Conservation (phyloP, 257 asterid genomes). For the Lycium ferocissimum region DNA sequence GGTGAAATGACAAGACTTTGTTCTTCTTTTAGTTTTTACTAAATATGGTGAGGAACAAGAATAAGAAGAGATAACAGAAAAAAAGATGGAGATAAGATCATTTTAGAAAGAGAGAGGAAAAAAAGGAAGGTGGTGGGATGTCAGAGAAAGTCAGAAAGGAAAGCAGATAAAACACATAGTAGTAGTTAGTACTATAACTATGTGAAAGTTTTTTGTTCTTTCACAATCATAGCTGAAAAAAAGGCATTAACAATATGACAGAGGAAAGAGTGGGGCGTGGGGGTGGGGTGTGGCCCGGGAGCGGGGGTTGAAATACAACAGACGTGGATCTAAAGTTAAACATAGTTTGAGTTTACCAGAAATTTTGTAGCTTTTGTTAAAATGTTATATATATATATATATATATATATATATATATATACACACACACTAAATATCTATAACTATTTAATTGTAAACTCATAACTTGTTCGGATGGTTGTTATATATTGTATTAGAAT, state of each 20-base stretch:
- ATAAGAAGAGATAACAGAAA: conserved; percentile 32
- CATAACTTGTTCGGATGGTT: too few relatives aligned
- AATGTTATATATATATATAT: too few relatives aligned
- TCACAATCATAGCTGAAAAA: neutral
- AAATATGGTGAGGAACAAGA: conserved; percentile 50
- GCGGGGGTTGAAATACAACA: too few relatives aligned
- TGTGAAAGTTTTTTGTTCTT: neutral
- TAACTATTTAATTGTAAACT: too few relatives aligned
- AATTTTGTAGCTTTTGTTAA: too few relatives aligned
- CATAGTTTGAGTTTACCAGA: too few relatives aligned
- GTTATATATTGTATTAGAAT: too few relatives aligned
- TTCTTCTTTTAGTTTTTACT: conserved; percentile 51
- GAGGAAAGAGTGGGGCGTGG: neutral
- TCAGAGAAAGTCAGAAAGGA: conserved; percentile 42
- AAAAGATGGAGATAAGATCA: conserved; percentile 72
- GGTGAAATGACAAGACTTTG: conserved; percentile 34
- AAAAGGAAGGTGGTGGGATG: conserved; percentile 47
- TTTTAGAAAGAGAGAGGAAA: conserved; percentile 42
- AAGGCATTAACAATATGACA: neutral
- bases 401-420: too few relatives aligned
- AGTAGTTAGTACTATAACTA: conserved; percentile 29
- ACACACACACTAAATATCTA: too few relatives aligned
- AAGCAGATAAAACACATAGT: conserved; percentile 23
- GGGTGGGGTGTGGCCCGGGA: too few relatives aligned
- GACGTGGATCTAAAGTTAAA: too few relatives aligned